Conservation (phyloP, 306 rosid species). For the Cucumis sativus region DNA sequence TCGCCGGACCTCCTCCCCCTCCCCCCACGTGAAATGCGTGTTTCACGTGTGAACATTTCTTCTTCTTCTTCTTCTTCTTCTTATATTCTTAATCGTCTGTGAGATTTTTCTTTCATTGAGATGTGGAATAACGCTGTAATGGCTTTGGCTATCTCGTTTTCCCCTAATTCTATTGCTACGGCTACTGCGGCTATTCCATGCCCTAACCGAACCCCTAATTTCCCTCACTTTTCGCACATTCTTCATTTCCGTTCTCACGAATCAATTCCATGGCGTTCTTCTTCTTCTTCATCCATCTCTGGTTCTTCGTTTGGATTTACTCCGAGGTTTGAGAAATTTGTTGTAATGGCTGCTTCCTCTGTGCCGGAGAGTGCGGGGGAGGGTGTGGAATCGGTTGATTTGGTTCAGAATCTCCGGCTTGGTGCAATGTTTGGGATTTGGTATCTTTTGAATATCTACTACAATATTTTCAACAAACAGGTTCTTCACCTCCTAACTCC, state of each 20-base stretch:
- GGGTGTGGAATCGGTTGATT: conserved; percentile 4
- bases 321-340: conserved; percentile 12
- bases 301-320: conserved; percentile 9
- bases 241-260: not conserved
- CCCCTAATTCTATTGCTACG: not conserved
- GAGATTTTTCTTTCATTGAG: not conserved
- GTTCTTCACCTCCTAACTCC: conserved; percentile 11
- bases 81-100: not conserved
- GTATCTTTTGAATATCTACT: conserved; percentile 77
- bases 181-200: not conserved
- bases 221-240: not conserved
- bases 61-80: not conserved
- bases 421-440: conserved; percentile 63
- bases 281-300: not conserved
- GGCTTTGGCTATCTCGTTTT: not conserved
- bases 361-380: conserved; percentile 42
- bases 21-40: not conserved
- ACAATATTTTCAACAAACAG: conserved; percentile 92
- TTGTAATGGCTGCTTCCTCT: conserved; percentile 35
- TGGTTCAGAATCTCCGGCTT: conserved; percentile 36
- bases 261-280: not conserved
- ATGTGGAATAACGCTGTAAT: not conserved
- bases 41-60: not conserved
- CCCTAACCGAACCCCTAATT: not conserved
- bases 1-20: not conserved